A percentile compares a stretch with the other conserved stretches of the same genome.
These are phyloP conservation scores for Bjerkandera adusta DNA, from an alignment of 1,284 basidiomycete genomes.

Conservation along the genomic window DNA sequence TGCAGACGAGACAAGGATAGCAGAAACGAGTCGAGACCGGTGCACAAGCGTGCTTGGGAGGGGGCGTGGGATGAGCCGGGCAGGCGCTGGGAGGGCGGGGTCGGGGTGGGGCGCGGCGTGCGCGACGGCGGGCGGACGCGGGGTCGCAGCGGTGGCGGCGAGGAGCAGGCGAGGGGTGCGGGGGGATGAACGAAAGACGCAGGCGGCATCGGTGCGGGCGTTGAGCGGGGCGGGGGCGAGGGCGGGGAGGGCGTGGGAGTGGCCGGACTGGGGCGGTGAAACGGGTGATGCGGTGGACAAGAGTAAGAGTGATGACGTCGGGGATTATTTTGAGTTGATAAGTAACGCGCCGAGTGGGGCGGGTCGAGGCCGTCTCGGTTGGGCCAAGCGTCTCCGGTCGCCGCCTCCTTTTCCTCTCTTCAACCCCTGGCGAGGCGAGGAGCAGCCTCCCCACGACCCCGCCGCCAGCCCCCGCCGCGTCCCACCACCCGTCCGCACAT, in stretches of 20 bases:
- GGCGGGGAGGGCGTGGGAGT: not conserved
- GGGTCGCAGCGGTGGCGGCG: too few species aligned
- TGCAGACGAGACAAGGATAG: too few species aligned
- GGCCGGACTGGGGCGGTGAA: not conserved
- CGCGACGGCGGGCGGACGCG: too few species aligned
- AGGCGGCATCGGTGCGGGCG: not conserved
- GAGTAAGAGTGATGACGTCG: constrained; percentile 6
- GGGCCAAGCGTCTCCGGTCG: not conserved
- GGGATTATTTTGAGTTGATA: constrained; percentile 6
- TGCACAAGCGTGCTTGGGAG: too few species aligned
- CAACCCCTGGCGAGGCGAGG: not conserved
- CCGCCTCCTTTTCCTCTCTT: constrained; percentile 1
- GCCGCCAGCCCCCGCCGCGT: not conserved
- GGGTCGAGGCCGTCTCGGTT: constrained; percentile 1
- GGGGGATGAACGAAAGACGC: constrained; percentile 5
- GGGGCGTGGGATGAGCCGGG: too few species aligned
- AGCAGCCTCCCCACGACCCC: not conserved
- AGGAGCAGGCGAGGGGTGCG: not conserved
- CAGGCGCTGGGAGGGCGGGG: too few species aligned
- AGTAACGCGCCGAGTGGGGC: not conserved
- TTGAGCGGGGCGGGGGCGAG: too few species aligned
- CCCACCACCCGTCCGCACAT: not conserved
- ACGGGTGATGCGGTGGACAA: not conserved
- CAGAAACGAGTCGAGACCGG: too few species aligned
- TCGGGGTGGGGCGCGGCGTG: too few species aligned